Base-by-base conservation (phyloP, 805 yeast species). In the Isabelozyma heimii region DNA sequence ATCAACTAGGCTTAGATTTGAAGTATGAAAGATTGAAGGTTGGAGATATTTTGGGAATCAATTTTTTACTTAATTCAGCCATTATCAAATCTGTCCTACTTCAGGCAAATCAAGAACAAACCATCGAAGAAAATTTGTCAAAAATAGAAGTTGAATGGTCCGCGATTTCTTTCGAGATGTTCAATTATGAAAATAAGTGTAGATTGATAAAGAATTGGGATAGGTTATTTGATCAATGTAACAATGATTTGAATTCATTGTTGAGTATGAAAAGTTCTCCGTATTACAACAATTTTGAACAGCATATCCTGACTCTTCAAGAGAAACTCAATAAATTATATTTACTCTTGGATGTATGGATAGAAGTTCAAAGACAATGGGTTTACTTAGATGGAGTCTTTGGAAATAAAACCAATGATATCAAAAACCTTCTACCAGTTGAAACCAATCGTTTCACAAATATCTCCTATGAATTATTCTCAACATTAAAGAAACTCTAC, bases 291-390 rank as follows among this genome's bases (percentile, higher is more conserved):
- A 72, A 73, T 1, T 88, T 90, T 60, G 89, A 85, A 47, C 79
- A 77, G 43, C 82, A 79, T 7, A 77, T 84, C 0, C 49, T 61
- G 7, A 72, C 69, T 0, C 73, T 89, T 73, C 91, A 85, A 52
- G 70, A 69, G 0, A 79, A 74, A 47, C 60, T 92, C n/a, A 78
- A 76, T 42, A 56, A 60, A 0, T 55, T 89, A 1, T 76, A 75
- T 40, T 67, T 70, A 1, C 60, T 88, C 1, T 70, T 88, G 33
- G 89, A 84, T 52, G 59, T 66, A 0, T 91, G 97, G 96, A 76
- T 87, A 26, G 96, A 89, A 33, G 87, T 84, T 1, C 98, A 92
- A 63, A 72, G 85, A n/a, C 89, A 85, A 57, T 91, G 96, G 96
- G 80, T 89, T 1, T 90, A 92, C 61, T 71, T 91, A 17, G 85